A percentile compares a stretch with the other conserved stretches of the same genome.
phyloP scores from a whole-genome alignment of 768 basidiomycete genomes.

The Leccinum boreale region DNA sequence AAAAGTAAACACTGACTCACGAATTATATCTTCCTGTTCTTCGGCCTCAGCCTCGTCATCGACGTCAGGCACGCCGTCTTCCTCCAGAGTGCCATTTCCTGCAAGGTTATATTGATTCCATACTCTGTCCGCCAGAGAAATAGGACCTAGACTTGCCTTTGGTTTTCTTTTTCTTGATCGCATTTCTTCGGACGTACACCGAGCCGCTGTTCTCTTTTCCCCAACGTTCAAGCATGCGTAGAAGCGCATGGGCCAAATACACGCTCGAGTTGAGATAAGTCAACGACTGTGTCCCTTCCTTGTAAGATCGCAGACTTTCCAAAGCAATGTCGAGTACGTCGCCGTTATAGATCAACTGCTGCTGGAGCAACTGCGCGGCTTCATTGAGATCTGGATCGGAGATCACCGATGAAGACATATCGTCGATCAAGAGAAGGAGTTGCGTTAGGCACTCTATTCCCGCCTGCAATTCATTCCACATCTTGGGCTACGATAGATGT shows the following conservation, averaged over 20 bases:
- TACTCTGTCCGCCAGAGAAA: constrained; percentile 14
- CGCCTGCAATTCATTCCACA: constrained; percentile 92
- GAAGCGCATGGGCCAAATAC: constrained; percentile 77
- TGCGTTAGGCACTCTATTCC: constrained; percentile 94
- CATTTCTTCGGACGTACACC: constrained; percentile 70
- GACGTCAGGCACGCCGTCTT: constrained; percentile 65
- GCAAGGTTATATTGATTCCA: constrained; percentile 9
- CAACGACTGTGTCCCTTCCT: constrained; percentile 71
- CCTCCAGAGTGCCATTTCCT: constrained; percentile 44
- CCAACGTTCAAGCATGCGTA: constrained; percentile 89
- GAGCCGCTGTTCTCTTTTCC: constrained; percentile 62
- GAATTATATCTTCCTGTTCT: constrained; percentile 60
- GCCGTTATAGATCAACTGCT: constrained; percentile 93
- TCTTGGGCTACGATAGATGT: constrained; percentile 63
- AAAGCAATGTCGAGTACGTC: constrained; percentile 89
- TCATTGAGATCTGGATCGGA: constrained; percentile 52
- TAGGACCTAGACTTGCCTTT: constrained; percentile 40
- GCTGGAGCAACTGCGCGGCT: constrained; percentile 76
- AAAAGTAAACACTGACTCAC: constrained; percentile 90
- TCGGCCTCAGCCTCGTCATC: constrained; percentile 61
- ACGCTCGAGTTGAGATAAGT: constrained; percentile 88
- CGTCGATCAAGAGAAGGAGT: constrained; percentile 83
- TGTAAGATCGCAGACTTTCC: constrained; percentile 74
- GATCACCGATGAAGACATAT: constrained; percentile 57
- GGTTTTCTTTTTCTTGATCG: constrained; percentile 51